These are phyloP conservation scores for Paecilomyces variotii DNA, from an alignment of 2,329 filamentous ascomycete genomes.

Conservation along the genomic window DNA sequence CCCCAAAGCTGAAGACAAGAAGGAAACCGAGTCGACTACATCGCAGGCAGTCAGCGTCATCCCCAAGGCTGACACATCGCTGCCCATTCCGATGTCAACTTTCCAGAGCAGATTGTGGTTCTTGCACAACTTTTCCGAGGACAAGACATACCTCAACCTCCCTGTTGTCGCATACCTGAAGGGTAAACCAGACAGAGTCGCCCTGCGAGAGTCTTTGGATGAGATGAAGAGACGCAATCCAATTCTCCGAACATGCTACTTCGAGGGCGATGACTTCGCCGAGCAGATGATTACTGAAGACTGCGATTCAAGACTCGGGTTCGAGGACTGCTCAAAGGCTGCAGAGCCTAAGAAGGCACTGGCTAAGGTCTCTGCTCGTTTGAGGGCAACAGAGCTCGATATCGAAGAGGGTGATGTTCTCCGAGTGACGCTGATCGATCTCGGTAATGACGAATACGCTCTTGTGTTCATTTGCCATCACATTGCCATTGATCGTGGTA, in stretches of 20 bases:
- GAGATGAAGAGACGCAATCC: constrained; percentile 11
- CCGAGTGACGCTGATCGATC: constrained; percentile 10
- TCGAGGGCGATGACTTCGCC: constrained; percentile 16
- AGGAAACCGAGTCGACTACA: neutral
- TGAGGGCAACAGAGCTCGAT: constrained; percentile 7
- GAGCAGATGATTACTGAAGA: constrained; percentile 12
- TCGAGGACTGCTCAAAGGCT: constrained; percentile 10
- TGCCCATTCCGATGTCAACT: constrained; percentile 15
- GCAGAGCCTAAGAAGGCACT: constrained; percentile 8
- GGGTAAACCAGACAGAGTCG: constrained; percentile 7
- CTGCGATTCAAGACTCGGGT: constrained; percentile 7
- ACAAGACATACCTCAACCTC: constrained; percentile 14
- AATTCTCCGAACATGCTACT: constrained; percentile 14
- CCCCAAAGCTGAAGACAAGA: neutral
- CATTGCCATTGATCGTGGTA: constrained; percentile 14
- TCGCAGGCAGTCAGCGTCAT: neutral
- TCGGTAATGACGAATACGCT: constrained; percentile 10
- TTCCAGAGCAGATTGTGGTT: constrained; percentile 17
- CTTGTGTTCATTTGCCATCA: constrained; percentile 14
- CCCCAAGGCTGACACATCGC: neutral
- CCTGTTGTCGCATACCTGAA: constrained; percentile 10
- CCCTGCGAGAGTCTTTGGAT: constrained; percentile 8
- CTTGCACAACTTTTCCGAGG: constrained; percentile 14
- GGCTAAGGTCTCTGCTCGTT: constrained; percentile 3
- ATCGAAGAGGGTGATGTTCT: constrained; percentile 16